Evolutionary conservation across 768 basidiomycete genomes (phyloP).

Genomic region (Neoboletus subvelutipes): DNA sequence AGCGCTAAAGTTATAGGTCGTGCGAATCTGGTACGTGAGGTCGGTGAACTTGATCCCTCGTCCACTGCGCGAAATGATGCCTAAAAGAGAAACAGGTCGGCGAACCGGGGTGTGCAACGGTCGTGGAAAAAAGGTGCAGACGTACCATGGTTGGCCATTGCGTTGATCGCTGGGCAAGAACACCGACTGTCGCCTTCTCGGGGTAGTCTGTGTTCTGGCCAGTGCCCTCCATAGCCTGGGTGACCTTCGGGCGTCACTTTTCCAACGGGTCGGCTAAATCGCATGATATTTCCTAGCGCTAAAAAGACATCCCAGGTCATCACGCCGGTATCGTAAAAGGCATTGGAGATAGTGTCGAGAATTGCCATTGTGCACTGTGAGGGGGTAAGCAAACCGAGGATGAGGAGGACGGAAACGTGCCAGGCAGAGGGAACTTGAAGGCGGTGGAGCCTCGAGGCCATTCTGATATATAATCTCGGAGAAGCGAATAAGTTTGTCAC

Average conservation of each 20-base stretch:
- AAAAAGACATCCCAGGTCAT: conserved; percentile 23
- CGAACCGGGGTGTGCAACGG: not conserved
- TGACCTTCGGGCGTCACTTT: conserved; percentile 54
- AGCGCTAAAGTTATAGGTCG: conserved; percentile 68
- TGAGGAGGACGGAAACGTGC: conserved; percentile 18
- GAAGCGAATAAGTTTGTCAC: not conserved
- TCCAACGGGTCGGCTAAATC: conserved; percentile 37
- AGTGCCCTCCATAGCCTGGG: conserved; percentile 60
- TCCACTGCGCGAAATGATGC: conserved; percentile 61
- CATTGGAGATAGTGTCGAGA: conserved; percentile 7
- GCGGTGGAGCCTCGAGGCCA: not conserved
- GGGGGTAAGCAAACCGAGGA: not conserved
- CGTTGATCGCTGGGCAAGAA: conserved; percentile 75
- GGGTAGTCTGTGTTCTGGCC: conserved; percentile 67
- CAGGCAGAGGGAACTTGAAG: not conserved
- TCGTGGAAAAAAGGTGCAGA: not conserved
- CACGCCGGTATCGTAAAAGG: conserved; percentile 8
- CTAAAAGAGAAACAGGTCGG: conserved; percentile 8
- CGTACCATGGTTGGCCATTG: conserved; percentile 82
- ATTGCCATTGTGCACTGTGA: conserved; percentile 13
- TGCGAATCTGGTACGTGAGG: conserved; percentile 41
- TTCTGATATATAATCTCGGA: conserved; percentile 7
- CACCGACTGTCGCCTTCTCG: conserved; percentile 65
- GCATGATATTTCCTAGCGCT: conserved; percentile 20
- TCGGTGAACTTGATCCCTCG: conserved; percentile 62